Conservation (phyloP, 345 rosid genomes). For the Raphanus raphanistrum region DNA sequence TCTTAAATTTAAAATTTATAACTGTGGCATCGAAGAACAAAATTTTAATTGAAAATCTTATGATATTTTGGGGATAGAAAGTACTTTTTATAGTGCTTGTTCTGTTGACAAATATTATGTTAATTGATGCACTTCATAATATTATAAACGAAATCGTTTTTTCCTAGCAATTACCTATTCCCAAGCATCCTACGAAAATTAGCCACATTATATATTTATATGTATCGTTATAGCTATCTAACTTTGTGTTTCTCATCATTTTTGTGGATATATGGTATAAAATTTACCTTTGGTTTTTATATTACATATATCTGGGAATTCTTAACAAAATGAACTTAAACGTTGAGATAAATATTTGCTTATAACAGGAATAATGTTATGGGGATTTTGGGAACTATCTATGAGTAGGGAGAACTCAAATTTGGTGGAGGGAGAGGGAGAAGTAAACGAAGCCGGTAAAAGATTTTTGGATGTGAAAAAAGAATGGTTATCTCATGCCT, state of each 20-base stretch:
- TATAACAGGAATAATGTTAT: constrained; percentile 50
- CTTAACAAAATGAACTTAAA: not conserved
- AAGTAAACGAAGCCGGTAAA: constrained; percentile 73
- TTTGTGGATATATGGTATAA: not conserved
- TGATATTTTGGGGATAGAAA: not conserved
- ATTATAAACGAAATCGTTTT: not conserved
- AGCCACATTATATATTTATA: not conserved
- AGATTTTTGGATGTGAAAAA: constrained; percentile 57
- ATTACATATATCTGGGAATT: not conserved
- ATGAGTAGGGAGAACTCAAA: constrained; percentile 69
- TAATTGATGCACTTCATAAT: not conserved
- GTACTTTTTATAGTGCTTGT: not conserved
- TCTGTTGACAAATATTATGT: not conserved
- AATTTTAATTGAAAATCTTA: not conserved
- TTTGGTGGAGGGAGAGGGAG: constrained; percentile 82
- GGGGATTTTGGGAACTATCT: constrained; percentile 96
- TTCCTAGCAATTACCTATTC: not conserved
- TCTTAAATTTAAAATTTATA: not conserved
- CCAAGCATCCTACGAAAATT: not conserved
- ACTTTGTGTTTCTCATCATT: not conserved
- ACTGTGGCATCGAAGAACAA: not conserved
- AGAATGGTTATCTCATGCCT: constrained; percentile 69
- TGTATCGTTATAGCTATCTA: not conserved
- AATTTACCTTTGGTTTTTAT: not conserved
- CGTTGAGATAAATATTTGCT: not conserved